Percentiles rank a stretch among this genome's conserved stretches.
phyloP scores from a whole-genome alignment of 2,329 filamentous ascomycete species.

The Aureobasidium sp. region DNA sequence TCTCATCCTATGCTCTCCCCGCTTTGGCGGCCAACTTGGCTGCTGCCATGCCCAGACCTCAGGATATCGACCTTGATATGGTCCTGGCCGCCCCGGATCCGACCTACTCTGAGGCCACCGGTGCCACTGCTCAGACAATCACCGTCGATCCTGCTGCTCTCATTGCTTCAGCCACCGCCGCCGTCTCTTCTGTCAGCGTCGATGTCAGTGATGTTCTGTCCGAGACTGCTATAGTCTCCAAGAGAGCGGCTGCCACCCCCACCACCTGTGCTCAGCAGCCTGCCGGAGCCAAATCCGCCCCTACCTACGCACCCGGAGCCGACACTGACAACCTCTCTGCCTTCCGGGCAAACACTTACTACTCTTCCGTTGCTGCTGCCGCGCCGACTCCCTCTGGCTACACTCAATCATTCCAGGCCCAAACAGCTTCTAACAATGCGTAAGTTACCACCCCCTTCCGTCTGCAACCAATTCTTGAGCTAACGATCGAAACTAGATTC shows the following conservation, averaged over 20 bases:
- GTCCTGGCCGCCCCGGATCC: conserved; percentile 13
- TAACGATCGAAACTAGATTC: neutral
- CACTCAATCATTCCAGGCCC: conserved; percentile 17
- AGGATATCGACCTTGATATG: conserved; percentile 21
- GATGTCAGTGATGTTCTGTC: conserved; percentile 17
- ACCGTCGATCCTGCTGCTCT: conserved; percentile 18
- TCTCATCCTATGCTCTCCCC: conserved; percentile 4
- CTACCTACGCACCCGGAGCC: conserved; percentile 9
- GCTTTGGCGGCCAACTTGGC: conserved; percentile 18
- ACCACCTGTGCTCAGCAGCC: conserved; percentile 10
- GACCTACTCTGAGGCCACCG: conserved; percentile 1
- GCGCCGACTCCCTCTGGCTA: conserved; percentile 19
- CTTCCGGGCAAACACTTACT: conserved; percentile 18
- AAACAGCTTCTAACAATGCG: conserved; percentile 17
- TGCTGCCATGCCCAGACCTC: conserved; percentile 21
- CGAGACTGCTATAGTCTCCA: conserved; percentile 14
- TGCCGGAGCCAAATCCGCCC: conserved; percentile 11
- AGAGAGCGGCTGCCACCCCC: neutral
- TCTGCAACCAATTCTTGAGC: neutral
- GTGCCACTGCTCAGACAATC: conserved; percentile 18
- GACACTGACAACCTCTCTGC: conserved; percentile 16
- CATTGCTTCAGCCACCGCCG: conserved; percentile 18
- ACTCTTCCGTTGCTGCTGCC: conserved; percentile 17
- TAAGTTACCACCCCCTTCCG: neutral
- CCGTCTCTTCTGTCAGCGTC: conserved; percentile 19